These are phyloP conservation scores for Anthracocystis setariae DNA, from an alignment of 1,284 basidiomycete genomes.

Conservation along the genomic window DNA sequence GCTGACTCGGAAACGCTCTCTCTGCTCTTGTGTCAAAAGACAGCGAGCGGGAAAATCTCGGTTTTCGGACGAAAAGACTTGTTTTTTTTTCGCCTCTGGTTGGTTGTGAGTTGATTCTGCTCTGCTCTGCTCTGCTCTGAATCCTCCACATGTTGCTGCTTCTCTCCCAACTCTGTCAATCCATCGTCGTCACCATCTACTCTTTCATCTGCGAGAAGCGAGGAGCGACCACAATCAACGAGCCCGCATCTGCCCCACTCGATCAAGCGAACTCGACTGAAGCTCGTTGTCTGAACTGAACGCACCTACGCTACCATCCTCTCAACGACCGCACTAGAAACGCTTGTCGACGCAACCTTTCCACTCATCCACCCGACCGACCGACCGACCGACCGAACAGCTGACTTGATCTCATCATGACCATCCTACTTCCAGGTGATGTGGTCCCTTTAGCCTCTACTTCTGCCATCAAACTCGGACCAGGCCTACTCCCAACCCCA, in stretches of 20 bases:
- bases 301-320: too few relatives aligned
- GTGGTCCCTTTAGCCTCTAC: constrained; percentile 24
- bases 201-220: too few relatives aligned
- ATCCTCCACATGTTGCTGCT: background rate
- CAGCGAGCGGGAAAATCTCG: background rate
- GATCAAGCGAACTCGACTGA: too few relatives aligned
- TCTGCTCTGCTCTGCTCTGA: background rate
- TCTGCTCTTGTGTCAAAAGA: too few relatives aligned
- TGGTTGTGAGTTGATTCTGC: background rate
- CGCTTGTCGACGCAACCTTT: too few relatives aligned
- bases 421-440: constrained; percentile 58
- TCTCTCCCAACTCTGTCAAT: too few relatives aligned
- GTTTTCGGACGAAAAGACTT: constrained; percentile 1
- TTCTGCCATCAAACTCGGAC: constrained; percentile 51
- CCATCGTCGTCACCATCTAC: too few relatives aligned
- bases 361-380: background rate
- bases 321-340: too few relatives aligned
- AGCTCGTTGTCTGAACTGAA: too few relatives aligned
- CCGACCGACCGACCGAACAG: background rate
- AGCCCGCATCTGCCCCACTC: too few relatives aligned
- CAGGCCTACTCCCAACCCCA: constrained; percentile 48
- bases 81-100: background rate
- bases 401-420: constrained; percentile 28
- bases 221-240: too few relatives aligned
- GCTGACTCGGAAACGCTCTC: background rate